These are phyloP conservation scores for Ustilago lituana DNA, from an alignment of 1,284 basidiomycete species.

Conservation along the genomic window DNA sequence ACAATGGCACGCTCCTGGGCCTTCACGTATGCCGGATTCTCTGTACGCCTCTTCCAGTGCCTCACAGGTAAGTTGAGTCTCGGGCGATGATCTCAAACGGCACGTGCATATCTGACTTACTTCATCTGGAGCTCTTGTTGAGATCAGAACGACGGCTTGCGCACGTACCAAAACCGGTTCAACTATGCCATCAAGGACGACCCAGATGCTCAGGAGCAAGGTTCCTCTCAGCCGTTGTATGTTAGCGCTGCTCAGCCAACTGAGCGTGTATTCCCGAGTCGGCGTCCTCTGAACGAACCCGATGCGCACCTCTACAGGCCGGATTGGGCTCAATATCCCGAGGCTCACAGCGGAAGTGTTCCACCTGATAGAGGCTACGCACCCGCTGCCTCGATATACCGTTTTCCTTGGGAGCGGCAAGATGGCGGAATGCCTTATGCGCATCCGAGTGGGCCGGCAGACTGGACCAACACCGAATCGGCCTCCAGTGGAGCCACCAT, in stretches of 20 bases:
- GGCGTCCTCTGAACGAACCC: slow-evolving; percentile 1
- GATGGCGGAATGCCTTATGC: neutral
- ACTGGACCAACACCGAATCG: neutral
- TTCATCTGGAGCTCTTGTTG: neutral
- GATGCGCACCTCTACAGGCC: neutral
- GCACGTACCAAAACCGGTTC: neutral
- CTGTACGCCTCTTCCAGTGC: neutral
- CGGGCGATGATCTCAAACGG: too few species aligned
- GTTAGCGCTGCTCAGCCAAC: neutral
- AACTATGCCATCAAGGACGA: slow-evolving; percentile 11
- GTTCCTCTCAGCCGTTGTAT: neutral
- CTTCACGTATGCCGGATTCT: neutral
- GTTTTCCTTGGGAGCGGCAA: slow-evolving; percentile 20
- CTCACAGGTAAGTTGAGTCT: slow-evolving; percentile 10
- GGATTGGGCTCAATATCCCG: neutral
- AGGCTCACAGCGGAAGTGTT: neutral
- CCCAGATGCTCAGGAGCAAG: neutral
- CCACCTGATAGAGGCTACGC: neutral
- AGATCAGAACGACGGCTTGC: slow-evolving; percentile 5
- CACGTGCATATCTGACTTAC: neutral
- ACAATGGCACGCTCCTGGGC: slow-evolving; percentile 6
- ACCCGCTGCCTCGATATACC: neutral
- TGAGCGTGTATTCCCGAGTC: neutral
- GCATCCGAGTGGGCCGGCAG: neutral
- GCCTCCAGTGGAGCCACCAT: neutral